A percentile compares a stretch with the other conserved stretches of the same genome.
phyloP scores from a whole-genome alignment of 2,329 filamentous ascomycete genomes.

The Epichloe uncinata region DNA sequence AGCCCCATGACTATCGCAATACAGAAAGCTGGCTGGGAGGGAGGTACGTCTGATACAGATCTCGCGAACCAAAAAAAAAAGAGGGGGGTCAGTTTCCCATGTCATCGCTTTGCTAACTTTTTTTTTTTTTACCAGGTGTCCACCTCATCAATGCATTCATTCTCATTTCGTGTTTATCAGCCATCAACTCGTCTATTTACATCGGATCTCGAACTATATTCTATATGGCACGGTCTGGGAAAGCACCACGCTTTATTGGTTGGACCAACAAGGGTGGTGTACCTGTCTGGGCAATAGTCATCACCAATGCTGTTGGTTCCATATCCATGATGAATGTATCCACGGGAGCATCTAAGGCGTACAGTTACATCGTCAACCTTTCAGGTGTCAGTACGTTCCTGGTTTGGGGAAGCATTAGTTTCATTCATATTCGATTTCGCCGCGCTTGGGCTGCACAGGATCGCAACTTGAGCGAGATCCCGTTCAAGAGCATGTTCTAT shows the following conservation, averaged over 20 bases:
- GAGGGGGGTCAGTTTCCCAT: not conserved
- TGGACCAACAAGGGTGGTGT: conserved; percentile 53
- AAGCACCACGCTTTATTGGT: conserved; percentile 56
- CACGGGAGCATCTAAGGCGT: conserved; percentile 51
- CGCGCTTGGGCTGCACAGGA: conserved; percentile 47
- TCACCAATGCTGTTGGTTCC: conserved; percentile 58
- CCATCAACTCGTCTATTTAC: conserved; percentile 65
- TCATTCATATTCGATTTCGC: conserved; percentile 61
- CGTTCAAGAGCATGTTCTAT: conserved; percentile 40
- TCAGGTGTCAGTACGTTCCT: conserved; percentile 58
- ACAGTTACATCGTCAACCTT: conserved; percentile 57
- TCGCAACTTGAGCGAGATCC: conserved; percentile 37
- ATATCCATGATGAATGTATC: conserved; percentile 65
- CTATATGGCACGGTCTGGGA: conserved; percentile 61
- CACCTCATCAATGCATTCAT: conserved; percentile 71
- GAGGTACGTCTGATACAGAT: conserved; percentile 26
- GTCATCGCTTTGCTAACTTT: conserved; percentile 1
- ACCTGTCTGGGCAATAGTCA: conserved; percentile 45
- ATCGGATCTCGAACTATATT: conserved; percentile 62
- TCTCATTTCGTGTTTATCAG: conserved; percentile 57
- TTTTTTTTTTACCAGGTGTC: conserved; percentile 24
- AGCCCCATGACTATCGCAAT: conserved; percentile 64
- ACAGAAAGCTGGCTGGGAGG: conserved; percentile 59
- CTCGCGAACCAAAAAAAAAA: not conserved
- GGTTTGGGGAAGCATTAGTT: conserved; percentile 57